These are phyloP conservation scores for Cladosporium sp. DNA, from an alignment of 2,329 filamentous ascomycete species.

Conservation along the genomic window DNA sequence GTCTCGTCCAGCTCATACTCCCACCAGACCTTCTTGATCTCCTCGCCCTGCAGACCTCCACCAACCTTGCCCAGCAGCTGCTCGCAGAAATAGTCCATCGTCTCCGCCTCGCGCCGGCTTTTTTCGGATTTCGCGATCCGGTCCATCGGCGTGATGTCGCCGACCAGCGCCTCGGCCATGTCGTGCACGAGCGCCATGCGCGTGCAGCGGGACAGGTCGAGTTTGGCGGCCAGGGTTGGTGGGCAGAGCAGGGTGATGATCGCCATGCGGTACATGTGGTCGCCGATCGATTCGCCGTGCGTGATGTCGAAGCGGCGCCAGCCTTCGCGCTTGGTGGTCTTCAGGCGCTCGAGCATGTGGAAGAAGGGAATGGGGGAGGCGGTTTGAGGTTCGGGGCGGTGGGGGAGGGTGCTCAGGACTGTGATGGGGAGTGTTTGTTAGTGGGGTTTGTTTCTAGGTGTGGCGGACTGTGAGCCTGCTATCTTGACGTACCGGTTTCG, in stretches of 20 bases:
- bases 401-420: constrained; percentile 63
- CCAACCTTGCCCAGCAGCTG: constrained; percentile 70
- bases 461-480: too few relatives aligned
- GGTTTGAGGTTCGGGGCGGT: constrained; percentile 55
- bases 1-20: constrained; percentile 92
- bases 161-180: constrained; percentile 93
- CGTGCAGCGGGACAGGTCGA: constrained; percentile 80
- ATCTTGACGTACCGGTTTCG: constrained; percentile 46
- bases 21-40: constrained; percentile 80
- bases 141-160: constrained; percentile 94
- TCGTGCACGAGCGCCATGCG: constrained; percentile 97
- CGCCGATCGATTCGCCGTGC: constrained; percentile 81
- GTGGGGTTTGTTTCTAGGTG: too few relatives aligned
- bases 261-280: constrained; percentile 99
- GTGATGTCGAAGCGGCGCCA: constrained; percentile 84
- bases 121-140: constrained; percentile 83
- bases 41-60: constrained; percentile 63
- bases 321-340: constrained; percentile 94
- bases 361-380: constrained; percentile 84
- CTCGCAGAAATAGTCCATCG: constrained; percentile 85
- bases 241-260: constrained; percentile 92
- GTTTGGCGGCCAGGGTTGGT: constrained; percentile 61
- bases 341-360: constrained; percentile 87
- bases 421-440: too few relatives aligned
- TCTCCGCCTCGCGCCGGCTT: constrained; percentile 75